Evolutionary conservation across 2,329 filamentous ascomycete genomes (phyloP).

Genomic region (Sporothrix pallida): DNA sequence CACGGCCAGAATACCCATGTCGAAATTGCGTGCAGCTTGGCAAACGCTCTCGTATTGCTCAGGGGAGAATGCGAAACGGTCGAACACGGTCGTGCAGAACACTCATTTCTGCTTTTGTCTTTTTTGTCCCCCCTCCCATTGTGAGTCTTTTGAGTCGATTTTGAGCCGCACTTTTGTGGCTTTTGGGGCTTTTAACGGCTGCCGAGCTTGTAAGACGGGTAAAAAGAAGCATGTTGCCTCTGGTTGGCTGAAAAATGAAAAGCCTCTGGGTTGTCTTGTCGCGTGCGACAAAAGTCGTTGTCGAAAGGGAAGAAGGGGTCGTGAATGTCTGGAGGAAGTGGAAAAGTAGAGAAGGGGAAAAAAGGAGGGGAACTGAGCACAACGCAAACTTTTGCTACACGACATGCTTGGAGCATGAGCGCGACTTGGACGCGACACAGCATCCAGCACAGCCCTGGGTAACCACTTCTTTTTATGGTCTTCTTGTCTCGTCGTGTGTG

Average conservation of each 20-base stretch:
- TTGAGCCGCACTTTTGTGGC: no score
- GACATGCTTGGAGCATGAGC: background rate
- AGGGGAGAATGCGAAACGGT: constrained; percentile 13
- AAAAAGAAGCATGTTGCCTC: no score
- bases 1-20: background rate
- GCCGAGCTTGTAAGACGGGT: no score
- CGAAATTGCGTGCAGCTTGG: constrained; percentile 23
- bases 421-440: background rate
- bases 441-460: constrained; percentile 21
- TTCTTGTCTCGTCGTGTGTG: background rate
- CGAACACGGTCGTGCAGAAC: constrained; percentile 18
- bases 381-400: background rate
- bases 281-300: no score
- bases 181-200: no score
- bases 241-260: no score
- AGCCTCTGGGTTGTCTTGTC: no score
- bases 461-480: background rate
- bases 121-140: background rate
- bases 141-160: background rate
- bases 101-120: no score
- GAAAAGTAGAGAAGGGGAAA: background rate
- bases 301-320: no score
- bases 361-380: background rate
- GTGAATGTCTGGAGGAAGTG: no score
- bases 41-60: constrained; percentile 14